Evolutionary conservation across 2,329 filamentous ascomycete genomes (phyloP), one percentile per base, ranked within the genome.

Genomic region (Magnaporthiopsis rhizophila): DNA sequence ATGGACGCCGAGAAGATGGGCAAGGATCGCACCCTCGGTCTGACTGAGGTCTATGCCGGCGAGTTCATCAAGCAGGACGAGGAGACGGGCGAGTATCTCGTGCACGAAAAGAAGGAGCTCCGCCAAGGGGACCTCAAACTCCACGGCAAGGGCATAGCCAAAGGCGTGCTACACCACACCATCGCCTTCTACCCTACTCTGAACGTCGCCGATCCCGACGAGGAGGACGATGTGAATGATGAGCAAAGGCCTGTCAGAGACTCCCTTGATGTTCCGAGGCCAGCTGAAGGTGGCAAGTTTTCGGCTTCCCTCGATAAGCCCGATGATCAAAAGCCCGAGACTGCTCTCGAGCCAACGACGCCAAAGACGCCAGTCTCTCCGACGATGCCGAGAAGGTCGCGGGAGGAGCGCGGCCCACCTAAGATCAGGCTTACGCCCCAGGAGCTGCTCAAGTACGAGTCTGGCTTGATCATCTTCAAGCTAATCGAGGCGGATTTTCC

Each of bases 1-100:
- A 97, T 99, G 94, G 95, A 99, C 71, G 87, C 95, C 66, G 95
- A 99, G 77, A 93, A 88, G 69, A 83, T 98, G 72, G 91, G 91
- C 71, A 95, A 92, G 74, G 95, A 99, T 75, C 89, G 95, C 65
- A 90, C 90, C 58, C 83, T 99, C 45, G 95, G 95, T 63, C 82
- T 89, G 64, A 78, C 95, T 24, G 93, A 98, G 69, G 76, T 97
- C 32, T 81, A 85, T 63, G 88, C 89, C 11, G 81, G 87, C 24
- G 91, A 98, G 67, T 98, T 91, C 73, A 84, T 98, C 67, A 78
- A 79, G 6, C 87, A 97, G 73, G 87, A 86, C 61, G 45, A 53
- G 45, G 89, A 93, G 45, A 86, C 84, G 68, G 95, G 92, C 65
- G 91, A 96, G 71, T 98, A 91, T 72, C 76, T 89, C 58, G 84